A percentile compares a stretch with the other conserved stretches of the same genome.
phyloP scores from a whole-genome alignment of 2,329 filamentous ascomycete genomes.

The Elsinoe perseae region DNA sequence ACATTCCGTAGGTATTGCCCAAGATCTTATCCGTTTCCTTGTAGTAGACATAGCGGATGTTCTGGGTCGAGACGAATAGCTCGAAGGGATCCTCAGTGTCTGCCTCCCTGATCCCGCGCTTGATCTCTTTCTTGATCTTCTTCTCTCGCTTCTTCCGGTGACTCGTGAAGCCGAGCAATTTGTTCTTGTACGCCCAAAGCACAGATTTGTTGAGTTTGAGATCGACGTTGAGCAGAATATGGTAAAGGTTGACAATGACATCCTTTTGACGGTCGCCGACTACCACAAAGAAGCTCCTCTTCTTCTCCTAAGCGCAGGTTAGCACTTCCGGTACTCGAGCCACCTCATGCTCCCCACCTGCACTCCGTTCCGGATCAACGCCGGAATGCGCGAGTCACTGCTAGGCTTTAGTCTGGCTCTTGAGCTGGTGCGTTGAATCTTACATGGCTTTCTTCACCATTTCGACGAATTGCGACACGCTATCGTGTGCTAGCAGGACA shows the following conservation, averaged over 20 bases:
- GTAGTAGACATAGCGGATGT: conserved; percentile 98
- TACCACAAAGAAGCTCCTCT: conserved; percentile 94
- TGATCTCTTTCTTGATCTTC: conserved; percentile 98
- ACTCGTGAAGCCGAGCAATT: conserved; percentile 87
- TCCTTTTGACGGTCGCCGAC: conserved; percentile 93
- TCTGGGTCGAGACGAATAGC: conserved; percentile 89
- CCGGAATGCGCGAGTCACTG: conserved; percentile 82
- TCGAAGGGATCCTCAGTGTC: conserved; percentile 95
- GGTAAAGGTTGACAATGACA: conserved; percentile 89
- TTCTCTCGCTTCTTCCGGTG: conserved; percentile 96
- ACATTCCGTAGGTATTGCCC: conserved; percentile 97
- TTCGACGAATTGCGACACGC: neutral
- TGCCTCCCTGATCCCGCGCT: conserved; percentile 82
- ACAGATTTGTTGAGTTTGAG: conserved; percentile 95
- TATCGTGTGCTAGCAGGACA: neutral
- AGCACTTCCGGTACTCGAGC: conserved; percentile 21
- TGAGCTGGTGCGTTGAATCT: neutral
- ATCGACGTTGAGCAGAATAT: conserved; percentile 83
- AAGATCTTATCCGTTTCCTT: conserved; percentile 99
- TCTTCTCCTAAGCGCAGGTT: conserved; percentile 58
- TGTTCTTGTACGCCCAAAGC: conserved; percentile 98
- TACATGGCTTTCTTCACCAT: conserved; percentile 53
- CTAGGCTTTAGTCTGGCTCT: conserved; percentile 28
- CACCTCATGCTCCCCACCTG: conserved; percentile 35
- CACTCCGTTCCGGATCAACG: conserved; percentile 83